Percentiles rank a stretch among this genome's conserved stretches.
Evolutionary conservation across 495 filamentous ascomycete genomes (phyloP).

Genomic region (Penicillium robsamsonii): DNA sequence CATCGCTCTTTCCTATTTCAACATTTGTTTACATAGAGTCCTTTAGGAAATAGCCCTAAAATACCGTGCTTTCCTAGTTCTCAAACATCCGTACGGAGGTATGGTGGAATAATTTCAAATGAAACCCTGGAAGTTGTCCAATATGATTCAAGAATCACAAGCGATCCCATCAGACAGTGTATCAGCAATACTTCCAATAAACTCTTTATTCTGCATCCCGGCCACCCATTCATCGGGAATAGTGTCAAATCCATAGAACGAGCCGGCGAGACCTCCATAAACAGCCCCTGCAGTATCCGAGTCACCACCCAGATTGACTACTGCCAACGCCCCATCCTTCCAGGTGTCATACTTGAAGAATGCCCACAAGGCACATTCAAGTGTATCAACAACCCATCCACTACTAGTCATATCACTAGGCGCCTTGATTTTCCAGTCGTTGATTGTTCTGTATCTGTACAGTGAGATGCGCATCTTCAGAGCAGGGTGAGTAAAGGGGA

Average conservation of each 20-base stretch:
- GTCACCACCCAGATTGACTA: conserved; percentile 50
- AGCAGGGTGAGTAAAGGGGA: conserved; percentile 21
- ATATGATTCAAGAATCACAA: background rate
- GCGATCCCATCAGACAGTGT: conserved; percentile 9
- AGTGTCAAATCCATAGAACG: conserved; percentile 41
- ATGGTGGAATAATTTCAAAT: too few relatives aligned
- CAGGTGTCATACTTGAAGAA: conserved; percentile 43
- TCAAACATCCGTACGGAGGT: too few relatives aligned
- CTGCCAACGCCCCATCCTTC: conserved; percentile 40
- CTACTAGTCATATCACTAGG: conserved; percentile 30
- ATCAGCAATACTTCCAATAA: conserved; percentile 39
- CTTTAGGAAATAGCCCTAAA: too few relatives aligned
- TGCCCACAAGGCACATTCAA: conserved; percentile 48
- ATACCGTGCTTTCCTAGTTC: too few relatives aligned
- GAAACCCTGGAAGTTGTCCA: too few relatives aligned
- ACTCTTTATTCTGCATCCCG: conserved; percentile 26
- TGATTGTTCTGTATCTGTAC: conserved; percentile 17
- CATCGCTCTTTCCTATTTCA: too few relatives aligned
- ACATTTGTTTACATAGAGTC: too few relatives aligned
- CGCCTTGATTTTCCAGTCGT: conserved; percentile 19
- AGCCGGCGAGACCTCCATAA: conserved; percentile 48
- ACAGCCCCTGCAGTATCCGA: conserved; percentile 52
- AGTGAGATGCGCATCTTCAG: conserved; percentile 22
- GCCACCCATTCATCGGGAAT: conserved; percentile 37
- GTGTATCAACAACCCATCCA: conserved; percentile 48